phyloP scores from a whole-genome alignment of 805 yeast genomes.

The Candida broadrunensis region DNA sequence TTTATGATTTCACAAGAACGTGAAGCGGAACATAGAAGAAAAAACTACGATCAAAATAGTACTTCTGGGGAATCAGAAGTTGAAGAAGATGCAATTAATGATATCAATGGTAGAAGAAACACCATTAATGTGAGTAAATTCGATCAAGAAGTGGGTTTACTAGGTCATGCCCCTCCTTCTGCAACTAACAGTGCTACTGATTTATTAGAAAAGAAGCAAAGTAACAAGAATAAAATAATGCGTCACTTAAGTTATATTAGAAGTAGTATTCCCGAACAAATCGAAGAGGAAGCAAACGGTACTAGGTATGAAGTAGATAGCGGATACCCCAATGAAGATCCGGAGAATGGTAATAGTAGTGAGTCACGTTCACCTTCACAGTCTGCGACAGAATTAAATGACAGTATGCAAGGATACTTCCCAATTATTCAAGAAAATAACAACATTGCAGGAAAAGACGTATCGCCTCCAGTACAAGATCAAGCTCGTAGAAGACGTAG shows the following conservation, averaged over 20 bases:
- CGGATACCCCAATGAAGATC: neutral
- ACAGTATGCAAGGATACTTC: neutral
- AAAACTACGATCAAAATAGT: conserved; percentile 5
- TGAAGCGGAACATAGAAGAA: conserved; percentile 29
- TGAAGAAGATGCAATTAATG: conserved; percentile 4
- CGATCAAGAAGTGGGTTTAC: conserved; percentile 31
- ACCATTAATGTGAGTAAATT: conserved; percentile 21
- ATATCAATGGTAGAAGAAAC: conserved; percentile 6
- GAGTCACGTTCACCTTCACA: neutral
- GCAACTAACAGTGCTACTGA: neutral
- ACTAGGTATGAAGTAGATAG: neutral
- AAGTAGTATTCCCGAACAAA: conserved; percentile 1
- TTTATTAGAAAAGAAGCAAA: neutral
- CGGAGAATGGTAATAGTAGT: neutral
- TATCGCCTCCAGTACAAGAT: conserved; percentile 1
- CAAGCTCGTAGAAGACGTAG: conserved; percentile 23
- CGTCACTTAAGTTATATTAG: conserved; percentile 1
- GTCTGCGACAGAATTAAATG: neutral
- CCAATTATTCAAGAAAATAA: neutral
- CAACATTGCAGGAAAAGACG: neutral
- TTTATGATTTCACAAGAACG: conserved; percentile 43
- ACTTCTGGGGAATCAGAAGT: neutral
- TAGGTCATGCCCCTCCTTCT: conserved; percentile 33
- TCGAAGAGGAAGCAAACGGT: conserved; percentile 2
- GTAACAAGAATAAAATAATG: neutral